Percentiles rank a stretch among this genome's conserved stretches.
Evolutionary conservation across 306 rosid species (phyloP).

Genomic region (Rosa rugosa): DNA sequence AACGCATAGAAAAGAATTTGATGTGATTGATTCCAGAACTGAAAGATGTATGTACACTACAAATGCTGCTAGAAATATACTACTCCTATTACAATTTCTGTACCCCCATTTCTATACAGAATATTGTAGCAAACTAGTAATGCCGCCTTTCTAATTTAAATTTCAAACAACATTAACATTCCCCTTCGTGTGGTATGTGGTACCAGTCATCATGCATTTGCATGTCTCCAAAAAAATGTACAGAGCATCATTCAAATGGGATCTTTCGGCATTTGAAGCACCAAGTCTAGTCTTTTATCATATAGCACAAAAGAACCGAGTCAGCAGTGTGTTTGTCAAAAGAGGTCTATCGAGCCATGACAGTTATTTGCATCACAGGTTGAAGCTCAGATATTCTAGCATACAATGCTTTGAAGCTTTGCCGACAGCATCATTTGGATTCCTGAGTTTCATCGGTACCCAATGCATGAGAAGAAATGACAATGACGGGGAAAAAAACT

Average conservation of each 20-base stretch:
- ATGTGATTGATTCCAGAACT: constrained; percentile 17
- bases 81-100: constrained; percentile 28
- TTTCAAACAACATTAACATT: constrained; percentile 9
- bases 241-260: constrained; percentile 25
- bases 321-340: neutral
- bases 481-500: neutral
- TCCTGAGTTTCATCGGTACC: constrained; percentile 24
- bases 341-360: neutral
- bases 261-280: constrained; percentile 18
- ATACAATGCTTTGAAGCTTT: neutral
- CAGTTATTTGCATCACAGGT: neutral
- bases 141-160: constrained; percentile 18
- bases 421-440: constrained; percentile 23
- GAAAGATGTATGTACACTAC: constrained; percentile 32
- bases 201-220: constrained; percentile 14
- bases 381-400: constrained; percentile 2
- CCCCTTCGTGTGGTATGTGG: constrained; percentile 3
- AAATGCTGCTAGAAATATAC: constrained; percentile 28
- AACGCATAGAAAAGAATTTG: constrained; percentile 7
- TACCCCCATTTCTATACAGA: constrained; percentile 43
- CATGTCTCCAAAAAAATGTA: constrained; percentile 16
- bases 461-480: constrained; percentile 10
- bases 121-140: constrained; percentile 23
- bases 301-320: neutral
- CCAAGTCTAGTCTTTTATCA: neutral